These are phyloP conservation scores for Xylariales sp. DNA, from an alignment of 2,329 filamentous ascomycete species.

Conservation along the genomic window DNA sequence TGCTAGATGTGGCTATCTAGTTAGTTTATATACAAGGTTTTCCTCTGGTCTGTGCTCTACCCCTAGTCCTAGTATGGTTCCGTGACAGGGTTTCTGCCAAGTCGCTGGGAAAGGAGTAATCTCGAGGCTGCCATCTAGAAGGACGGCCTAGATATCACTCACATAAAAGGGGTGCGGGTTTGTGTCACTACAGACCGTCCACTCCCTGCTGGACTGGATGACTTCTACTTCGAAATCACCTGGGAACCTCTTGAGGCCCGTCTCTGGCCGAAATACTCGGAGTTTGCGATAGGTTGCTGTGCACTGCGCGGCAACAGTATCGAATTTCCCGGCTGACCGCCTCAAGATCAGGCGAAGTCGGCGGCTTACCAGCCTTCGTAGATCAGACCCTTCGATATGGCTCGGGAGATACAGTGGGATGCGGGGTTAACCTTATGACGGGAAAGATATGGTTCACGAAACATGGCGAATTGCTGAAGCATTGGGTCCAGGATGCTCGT, in stretches of 20 bases:
- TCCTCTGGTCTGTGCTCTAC: too few relatives aligned
- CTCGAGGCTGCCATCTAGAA: slow-evolving; percentile 1
- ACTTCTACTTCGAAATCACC: slow-evolving; percentile 21
- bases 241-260: background rate
- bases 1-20: too few relatives aligned
- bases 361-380: background rate
- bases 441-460: slow-evolving; percentile 16
- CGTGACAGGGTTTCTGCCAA: slow-evolving; percentile 9
- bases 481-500: slow-evolving; percentile 3
- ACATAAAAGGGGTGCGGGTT: background rate
- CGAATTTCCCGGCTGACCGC: background rate
- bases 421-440: slow-evolving; percentile 2
- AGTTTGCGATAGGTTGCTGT: slow-evolving; percentile 6
- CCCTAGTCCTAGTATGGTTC: too few relatives aligned
- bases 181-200: slow-evolving; percentile 13
- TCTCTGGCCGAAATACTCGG: background rate
- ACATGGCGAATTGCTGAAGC: background rate
- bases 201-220: slow-evolving; percentile 10
- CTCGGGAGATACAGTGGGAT: slow-evolving; percentile 5
- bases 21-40: too few relatives aligned
- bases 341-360: background rate
- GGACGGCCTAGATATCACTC: slow-evolving; percentile 2
- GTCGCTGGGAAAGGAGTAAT: slow-evolving; percentile 7
- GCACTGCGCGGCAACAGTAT: slow-evolving; percentile 4
- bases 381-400: slow-evolving; percentile 7